Conservation (phyloP, 2,329 filamentous ascomycete genomes). For the Ophiostoma perfectum region DNA sequence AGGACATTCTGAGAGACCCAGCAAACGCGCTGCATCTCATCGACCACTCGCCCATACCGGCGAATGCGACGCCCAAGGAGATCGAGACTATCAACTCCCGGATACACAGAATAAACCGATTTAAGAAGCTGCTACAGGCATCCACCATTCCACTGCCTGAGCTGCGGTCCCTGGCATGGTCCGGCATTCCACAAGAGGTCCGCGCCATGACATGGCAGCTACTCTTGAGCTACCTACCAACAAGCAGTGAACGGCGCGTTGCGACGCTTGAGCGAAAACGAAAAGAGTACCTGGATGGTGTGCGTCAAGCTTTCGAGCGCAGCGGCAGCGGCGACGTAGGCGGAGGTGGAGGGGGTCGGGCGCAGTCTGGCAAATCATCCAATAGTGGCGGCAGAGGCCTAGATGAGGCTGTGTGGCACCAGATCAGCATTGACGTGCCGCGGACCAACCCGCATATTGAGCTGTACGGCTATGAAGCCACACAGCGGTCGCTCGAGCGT, state of each 20-base stretch:
- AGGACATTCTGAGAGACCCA: conserved; percentile 84
- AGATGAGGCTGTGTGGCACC: conserved; percentile 98
- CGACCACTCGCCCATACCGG: conserved; percentile 69
- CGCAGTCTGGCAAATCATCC: conserved; percentile 19
- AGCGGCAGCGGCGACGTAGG: conserved; percentile 37
- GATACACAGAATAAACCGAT: conserved; percentile 95
- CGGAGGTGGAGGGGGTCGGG: background rate
- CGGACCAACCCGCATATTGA: conserved; percentile 94
- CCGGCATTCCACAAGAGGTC: conserved; percentile 88
- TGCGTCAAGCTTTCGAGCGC: conserved; percentile 65
- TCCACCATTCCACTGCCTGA: conserved; percentile 83
- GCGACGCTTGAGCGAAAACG: conserved; percentile 87
- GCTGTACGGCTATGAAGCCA: conserved; percentile 92
- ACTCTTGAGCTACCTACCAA: conserved; percentile 87
- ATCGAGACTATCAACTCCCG: conserved; percentile 78
- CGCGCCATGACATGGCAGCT: conserved; percentile 99
- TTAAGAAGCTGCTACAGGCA: conserved; percentile 90
- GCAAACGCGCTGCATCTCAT: conserved; percentile 95
- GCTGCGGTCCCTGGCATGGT: conserved; percentile 82
- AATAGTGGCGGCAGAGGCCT: conserved; percentile 41
- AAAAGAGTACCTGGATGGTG: conserved; percentile 93
- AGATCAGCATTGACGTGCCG: conserved; percentile 97
- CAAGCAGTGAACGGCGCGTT: conserved; percentile 89
- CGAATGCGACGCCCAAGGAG: conserved; percentile 74
- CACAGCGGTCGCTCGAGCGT: conserved; percentile 85